Conservation (phyloP, 495 filamentous ascomycete species). For the Acidomyces sp. region DNA sequence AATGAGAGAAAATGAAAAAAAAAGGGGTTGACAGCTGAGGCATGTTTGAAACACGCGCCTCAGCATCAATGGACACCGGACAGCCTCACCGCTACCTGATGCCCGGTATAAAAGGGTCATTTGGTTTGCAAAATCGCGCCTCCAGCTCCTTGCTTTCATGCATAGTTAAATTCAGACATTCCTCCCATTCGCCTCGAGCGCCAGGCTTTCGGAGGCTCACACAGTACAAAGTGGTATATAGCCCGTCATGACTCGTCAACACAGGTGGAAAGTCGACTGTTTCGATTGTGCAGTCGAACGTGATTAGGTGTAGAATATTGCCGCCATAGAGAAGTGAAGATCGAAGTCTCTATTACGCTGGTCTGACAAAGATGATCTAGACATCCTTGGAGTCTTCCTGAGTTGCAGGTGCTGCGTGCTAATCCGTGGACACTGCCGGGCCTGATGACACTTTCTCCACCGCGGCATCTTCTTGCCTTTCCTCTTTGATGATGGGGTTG, state of each 20-base stretch:
- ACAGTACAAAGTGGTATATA: slow-evolving; percentile 8
- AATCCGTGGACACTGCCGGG: too few species aligned
- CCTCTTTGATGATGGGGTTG: slow-evolving; percentile 6
- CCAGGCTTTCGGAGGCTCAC: slow-evolving; percentile 7
- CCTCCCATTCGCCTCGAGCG: slow-evolving; percentile 10
- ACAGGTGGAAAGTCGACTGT: background rate
- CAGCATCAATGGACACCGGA: too few species aligned
- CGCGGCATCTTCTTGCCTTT: slow-evolving; percentile 2
- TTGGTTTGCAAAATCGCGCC: too few species aligned
- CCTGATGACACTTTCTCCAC: too few species aligned
- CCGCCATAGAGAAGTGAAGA: slow-evolving; percentile 1
- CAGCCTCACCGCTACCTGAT: too few species aligned
- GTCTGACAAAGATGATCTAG: background rate
- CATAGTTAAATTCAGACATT: background rate
- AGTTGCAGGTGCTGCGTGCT: background rate
- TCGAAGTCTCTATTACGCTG: background rate
- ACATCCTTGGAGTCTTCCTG: background rate
- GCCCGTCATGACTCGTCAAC: slow-evolving; percentile 15
- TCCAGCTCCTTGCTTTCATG: slow-evolving; percentile 1
- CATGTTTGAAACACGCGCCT: too few species aligned
- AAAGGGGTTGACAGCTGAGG: too few species aligned
- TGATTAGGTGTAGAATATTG: slow-evolving; percentile 1
- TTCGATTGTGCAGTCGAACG: background rate
- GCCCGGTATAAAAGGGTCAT: too few species aligned
- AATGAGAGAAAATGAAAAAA: too few species aligned